Base-by-base conservation (phyloP, 2,329 filamentous ascomycete species). In the Sphaerostilbella broomeana region DNA sequence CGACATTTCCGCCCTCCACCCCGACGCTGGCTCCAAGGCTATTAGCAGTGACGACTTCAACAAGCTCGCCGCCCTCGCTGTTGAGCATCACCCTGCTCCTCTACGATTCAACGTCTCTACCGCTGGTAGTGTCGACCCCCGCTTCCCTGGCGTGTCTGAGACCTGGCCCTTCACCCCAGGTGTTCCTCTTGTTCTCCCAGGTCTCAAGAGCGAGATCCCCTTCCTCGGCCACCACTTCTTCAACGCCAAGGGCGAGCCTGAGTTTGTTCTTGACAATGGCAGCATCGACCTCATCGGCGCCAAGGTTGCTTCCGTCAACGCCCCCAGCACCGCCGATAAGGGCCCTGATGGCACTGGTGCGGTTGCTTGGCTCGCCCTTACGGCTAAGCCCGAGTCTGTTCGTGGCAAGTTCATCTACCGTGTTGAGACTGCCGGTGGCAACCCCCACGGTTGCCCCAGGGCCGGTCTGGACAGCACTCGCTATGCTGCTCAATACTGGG, bases 211-310 rank as follows among this genome's bases (percentile, higher is more conserved):
- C 37, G 46, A 54, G 2, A 43, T 73, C 5, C 59, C 62, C 34
- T 68, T 71, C 50, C 55, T 80, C 11, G 83, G 82, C 20, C 70
- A 77, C 51, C 83, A 87, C 68, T 84, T 69, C 70, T 86, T 86
- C 67, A 72, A 72, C 58, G 45, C 46, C 32, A 47, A 53, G 30
- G 61, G 69, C 46, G 59, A 64, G 1, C 82, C 83, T 1, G 76
- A 69, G 10, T 86, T 86, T 55, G 67, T 75, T 43, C 64, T 85
- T 25, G 54, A 60, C 35, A 56, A 51, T 6, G 54, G 59, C 26
- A 51, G 55, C 24, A 53, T 59, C 20, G 58, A 64, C 49, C 56
- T 66, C 53, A 59, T 70, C 48, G 65, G 54, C 39, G 69, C 68
- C 56, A 77, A 78, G 60, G 46, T 66, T 27, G 68, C 61, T 21